Percentiles rank a stretch among this genome's conserved stretches.
phyloP scores from a whole-genome alignment of 495 filamentous ascomycete genomes.

The Tuber aestivum region DNA sequence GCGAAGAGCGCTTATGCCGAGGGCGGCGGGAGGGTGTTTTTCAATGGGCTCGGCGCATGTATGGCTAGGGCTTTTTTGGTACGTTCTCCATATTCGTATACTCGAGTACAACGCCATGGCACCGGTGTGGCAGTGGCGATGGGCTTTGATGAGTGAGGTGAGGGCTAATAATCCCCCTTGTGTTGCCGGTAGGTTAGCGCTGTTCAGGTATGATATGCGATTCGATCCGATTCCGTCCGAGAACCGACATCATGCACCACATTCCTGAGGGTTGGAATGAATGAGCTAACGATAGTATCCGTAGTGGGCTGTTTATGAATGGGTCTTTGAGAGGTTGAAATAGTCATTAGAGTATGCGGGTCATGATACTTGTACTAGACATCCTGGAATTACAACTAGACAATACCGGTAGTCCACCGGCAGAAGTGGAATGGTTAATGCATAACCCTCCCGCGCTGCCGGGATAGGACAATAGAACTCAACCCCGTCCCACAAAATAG shows the following conservation, averaged over 20 bases:
- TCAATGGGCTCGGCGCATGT: conserved; percentile 66
- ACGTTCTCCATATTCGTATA: no score
- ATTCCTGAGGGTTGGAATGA: not conserved
- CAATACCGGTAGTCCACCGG: no score
- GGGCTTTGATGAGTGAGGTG: not conserved
- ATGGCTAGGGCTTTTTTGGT: conserved; percentile 79
- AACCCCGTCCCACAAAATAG: not conserved
- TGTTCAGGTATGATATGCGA: conserved; percentile 52
- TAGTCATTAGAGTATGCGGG: not conserved
- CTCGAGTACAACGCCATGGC: no score
- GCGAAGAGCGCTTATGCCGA: conserved; percentile 57
- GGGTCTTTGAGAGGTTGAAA: conserved; percentile 54
- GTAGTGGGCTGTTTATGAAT: conserved; percentile 82
- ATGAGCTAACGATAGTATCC: not conserved
- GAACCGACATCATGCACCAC: not conserved
- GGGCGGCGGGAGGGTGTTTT: conserved; percentile 65
- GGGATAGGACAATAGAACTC: not conserved
- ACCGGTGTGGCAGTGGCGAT: not conserved
- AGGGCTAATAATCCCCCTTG: conserved; percentile 8
- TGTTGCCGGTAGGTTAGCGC: conserved; percentile 39
- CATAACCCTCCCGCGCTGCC: not conserved
- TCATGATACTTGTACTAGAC: no score
- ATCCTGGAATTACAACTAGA: no score
- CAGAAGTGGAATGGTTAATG: not conserved
- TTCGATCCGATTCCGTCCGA: conserved; percentile 5